These are phyloP conservation scores for Scenedesmus sp. DNA, from an alignment of 163 green algal species.

Conservation along the genomic window DNA sequence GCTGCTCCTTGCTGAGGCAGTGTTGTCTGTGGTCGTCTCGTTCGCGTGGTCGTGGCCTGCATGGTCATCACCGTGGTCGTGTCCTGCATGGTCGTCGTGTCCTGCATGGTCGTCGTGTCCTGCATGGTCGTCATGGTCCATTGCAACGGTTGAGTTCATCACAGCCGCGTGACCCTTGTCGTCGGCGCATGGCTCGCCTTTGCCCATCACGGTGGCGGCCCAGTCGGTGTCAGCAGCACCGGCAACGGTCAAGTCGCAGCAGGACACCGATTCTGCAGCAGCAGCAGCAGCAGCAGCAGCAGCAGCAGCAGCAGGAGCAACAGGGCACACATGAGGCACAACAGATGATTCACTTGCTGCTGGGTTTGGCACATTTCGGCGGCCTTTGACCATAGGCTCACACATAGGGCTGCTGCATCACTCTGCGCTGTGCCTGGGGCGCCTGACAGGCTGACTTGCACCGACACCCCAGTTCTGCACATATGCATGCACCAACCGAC, in stretches of 20 bases:
- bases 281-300: constrained; percentile 13
- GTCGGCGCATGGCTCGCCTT: background rate
- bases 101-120: background rate
- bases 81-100: background rate
- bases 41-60: background rate
- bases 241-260: constrained; percentile 22
- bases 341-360: no score
- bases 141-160: background rate
- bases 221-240: constrained; percentile 40
- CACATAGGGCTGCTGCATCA: no score
- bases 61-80: background rate
- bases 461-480: no score
- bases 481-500: background rate
- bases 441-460: no score
- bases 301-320: constrained; percentile 15
- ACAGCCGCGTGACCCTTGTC: background rate
- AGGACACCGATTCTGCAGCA: constrained; percentile 24
- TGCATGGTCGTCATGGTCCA: background rate
- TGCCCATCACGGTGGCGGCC: background rate
- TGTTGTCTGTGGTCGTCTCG: background rate
- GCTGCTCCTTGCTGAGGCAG: background rate
- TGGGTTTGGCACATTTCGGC: no score
- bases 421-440: no score
- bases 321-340: no score
- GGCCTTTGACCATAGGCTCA: no score